A percentile compares a stretch with the other conserved stretches of the same genome.
Evolutionary conservation across 106 monocot species (phyloP).

Genomic region (Dioscorea dumetorum): DNA sequence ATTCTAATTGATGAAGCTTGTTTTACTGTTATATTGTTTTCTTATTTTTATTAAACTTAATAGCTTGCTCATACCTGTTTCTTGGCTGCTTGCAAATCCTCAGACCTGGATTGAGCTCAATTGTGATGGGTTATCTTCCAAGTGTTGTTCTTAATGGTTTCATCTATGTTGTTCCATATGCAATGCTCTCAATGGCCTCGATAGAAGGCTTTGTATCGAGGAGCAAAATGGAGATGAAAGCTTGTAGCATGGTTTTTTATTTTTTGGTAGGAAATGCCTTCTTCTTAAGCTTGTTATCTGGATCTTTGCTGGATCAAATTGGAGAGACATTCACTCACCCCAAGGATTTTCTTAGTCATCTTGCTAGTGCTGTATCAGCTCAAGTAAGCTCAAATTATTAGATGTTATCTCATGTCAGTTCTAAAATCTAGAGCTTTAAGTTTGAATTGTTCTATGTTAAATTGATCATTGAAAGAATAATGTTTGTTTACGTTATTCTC

Average conservation of each 20-base stretch:
- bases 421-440: too few species aligned
- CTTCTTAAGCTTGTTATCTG: conserved; percentile 72
- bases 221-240: conserved; percentile 57
- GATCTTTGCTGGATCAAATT: conserved; percentile 65
- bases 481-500: too few species aligned
- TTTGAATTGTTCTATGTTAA: too few species aligned
- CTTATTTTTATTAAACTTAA: background rate
- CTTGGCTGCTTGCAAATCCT: background rate
- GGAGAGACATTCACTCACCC: conserved; percentile 75
- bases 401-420: too few species aligned
- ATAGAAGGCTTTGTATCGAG: conserved; percentile 55
- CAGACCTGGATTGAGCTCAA: conserved; percentile 68
- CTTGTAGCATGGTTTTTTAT: conserved; percentile 85
- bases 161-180: conserved; percentile 70
- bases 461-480: too few species aligned
- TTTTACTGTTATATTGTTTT: background rate
- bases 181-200: conserved; percentile 54
- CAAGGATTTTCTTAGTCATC: conserved; percentile 47
- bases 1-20: background rate
- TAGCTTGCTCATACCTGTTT: background rate
- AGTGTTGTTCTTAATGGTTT: conserved; percentile 66
- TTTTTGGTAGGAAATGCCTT: conserved; percentile 81
- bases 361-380: conserved; percentile 67
- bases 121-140: conserved; percentile 72
- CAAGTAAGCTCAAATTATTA: conserved; percentile 34